A percentile compares a stretch with the other conserved stretches of the same genome.
Conservation (phyloP, 192 early-diverging fungal genomes). For the Polychytrium aggregatum region DNA sequence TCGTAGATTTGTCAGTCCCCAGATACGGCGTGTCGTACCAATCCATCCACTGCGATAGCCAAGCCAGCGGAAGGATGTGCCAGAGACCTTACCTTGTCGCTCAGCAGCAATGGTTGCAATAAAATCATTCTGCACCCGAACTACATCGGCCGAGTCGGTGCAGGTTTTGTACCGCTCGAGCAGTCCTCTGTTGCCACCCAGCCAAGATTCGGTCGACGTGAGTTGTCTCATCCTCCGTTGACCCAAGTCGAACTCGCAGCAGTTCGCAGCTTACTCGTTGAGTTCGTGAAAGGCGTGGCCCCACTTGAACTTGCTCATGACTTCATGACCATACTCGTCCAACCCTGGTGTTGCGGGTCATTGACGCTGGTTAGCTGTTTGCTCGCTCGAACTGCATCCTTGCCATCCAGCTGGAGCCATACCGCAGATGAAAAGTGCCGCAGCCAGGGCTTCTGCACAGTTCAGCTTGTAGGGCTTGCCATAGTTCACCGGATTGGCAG, state of each 20-base stretch:
- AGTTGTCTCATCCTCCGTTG: background rate
- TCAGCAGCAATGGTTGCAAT: conserved; percentile 64
- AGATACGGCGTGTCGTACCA: conserved; percentile 12
- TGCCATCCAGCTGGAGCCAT: background rate
- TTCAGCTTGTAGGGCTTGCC: conserved; percentile 92
- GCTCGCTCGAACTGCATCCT: background rate
- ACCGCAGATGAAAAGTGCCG: conserved; percentile 81
- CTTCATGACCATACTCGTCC: conserved; percentile 55
- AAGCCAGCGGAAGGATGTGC: conserved; percentile 1
- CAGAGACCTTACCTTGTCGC: conserved; percentile 21
- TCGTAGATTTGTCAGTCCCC: conserved; percentile 2
- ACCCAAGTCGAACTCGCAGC: background rate
- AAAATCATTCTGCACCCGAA: conserved; percentile 70
- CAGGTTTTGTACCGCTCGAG: conserved; percentile 65
- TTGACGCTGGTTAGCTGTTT: background rate
- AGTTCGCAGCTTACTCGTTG: conserved; percentile 56
- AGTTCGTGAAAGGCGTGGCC: conserved; percentile 86
- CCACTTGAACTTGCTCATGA: conserved; percentile 89
- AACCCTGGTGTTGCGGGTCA: conserved; percentile 17
- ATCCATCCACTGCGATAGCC: conserved; percentile 3
- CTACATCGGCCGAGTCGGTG: conserved; percentile 59
- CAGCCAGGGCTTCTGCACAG: conserved; percentile 95
- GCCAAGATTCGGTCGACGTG: background rate
- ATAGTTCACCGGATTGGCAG: conserved; percentile 96
- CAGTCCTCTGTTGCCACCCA: conserved; percentile 38